Evolutionary conservation across 306 rosid genomes (phyloP).

Genomic region (Quercus gilva): DNA sequence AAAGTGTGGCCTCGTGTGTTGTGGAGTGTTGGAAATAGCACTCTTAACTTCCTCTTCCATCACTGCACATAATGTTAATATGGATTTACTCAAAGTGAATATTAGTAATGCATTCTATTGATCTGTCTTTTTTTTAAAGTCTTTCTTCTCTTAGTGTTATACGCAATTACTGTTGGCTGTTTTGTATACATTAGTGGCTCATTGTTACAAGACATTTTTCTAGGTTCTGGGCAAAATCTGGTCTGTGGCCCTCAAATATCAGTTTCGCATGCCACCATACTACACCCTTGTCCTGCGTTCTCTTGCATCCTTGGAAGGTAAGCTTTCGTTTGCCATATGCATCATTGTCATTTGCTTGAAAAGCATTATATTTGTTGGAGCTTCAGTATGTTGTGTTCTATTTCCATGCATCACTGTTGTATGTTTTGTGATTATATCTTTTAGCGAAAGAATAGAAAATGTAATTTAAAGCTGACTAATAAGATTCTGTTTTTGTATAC

Average conservation of each 20-base stretch:
- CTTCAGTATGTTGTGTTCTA: constrained; percentile 11
- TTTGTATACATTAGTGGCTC: constrained; percentile 16
- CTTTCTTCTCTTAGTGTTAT: background rate
- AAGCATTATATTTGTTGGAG: constrained; percentile 7
- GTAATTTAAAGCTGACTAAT: background rate
- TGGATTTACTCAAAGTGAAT: background rate
- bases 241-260: constrained; percentile 82
- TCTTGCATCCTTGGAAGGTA: constrained; percentile 95
- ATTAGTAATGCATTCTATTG: background rate
- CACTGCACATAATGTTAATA: background rate
- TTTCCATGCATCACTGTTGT: background rate
- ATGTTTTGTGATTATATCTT: background rate
- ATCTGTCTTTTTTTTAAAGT: constrained; percentile 3
- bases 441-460: background rate
- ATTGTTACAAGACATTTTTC: constrained; percentile 27
- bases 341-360: constrained; percentile 6
- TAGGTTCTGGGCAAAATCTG: constrained; percentile 93
- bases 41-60: background rate
- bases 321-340: constrained; percentile 6
- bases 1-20: background rate
- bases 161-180: background rate
- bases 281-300: constrained; percentile 84
- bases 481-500: background rate
- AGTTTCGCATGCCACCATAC: constrained; percentile 97
- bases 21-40: constrained; percentile 1